Percentiles rank a stretch among this genome's conserved stretches.
phyloP scores from a whole-genome alignment of 1,284 basidiomycete species.

The Naganishia liquefaciens region DNA sequence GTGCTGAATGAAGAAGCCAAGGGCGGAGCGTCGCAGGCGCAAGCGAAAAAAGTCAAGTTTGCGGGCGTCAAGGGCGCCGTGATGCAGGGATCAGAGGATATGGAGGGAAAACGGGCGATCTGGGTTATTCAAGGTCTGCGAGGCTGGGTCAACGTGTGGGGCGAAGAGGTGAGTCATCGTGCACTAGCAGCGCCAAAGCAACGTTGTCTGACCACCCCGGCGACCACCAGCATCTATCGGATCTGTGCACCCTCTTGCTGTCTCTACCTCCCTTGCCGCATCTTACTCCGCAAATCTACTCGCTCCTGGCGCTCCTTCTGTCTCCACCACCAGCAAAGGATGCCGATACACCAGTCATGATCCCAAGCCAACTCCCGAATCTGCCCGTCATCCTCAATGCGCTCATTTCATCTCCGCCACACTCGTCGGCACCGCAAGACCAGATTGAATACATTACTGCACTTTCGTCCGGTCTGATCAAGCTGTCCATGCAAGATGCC shows the following conservation, averaged over 20 bases:
- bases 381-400: conserved; percentile 71
- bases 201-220: neutral
- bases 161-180: conserved; percentile 60
- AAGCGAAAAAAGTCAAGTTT: conserved; percentile 65
- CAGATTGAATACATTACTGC: conserved; percentile 61
- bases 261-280: conserved; percentile 78
- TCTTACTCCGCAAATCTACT: conserved; percentile 78
- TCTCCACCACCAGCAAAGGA: conserved; percentile 53
- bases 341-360: conserved; percentile 41
- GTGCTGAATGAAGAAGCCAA: conserved; percentile 68
- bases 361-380: conserved; percentile 45
- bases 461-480: conserved; percentile 55
- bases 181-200: neutral
- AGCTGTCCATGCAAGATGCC: conserved; percentile 50
- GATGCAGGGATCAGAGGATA: conserved; percentile 51
- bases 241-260: conserved; percentile 69
- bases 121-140: conserved; percentile 73
- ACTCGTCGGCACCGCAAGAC: conserved; percentile 57
- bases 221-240: conserved; percentile 63
- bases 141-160: conserved; percentile 63
- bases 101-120: conserved; percentile 70
- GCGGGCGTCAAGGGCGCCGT: conserved; percentile 27
- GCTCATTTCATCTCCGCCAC: conserved; percentile 71
- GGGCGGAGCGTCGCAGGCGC: conserved; percentile 58
- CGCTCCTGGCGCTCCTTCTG: conserved; percentile 74